Percentiles rank a stretch among this genome's conserved stretches.
Conservation (phyloP, 2,329 filamentous ascomycete species). For the Keithomyces neogunnii region DNA sequence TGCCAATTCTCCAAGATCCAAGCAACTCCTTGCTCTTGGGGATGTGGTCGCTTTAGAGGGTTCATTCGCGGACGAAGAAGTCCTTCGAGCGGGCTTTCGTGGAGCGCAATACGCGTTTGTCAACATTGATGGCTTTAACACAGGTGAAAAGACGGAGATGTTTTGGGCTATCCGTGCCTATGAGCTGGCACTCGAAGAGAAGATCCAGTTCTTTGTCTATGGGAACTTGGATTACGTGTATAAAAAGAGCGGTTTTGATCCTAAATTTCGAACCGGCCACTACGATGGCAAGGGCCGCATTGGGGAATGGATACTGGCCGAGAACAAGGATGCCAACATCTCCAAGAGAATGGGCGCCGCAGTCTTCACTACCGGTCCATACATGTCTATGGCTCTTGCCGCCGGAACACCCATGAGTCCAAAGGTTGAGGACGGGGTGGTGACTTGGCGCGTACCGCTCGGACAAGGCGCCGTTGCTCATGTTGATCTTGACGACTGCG, state of each 20-base stretch:
- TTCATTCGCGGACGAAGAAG: slow-evolving; percentile 35
- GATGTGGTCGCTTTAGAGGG: slow-evolving; percentile 40
- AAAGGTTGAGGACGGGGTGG: slow-evolving; percentile 27
- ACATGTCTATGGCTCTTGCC: slow-evolving; percentile 35
- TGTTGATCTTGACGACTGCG: slow-evolving; percentile 37
- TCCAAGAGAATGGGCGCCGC: slow-evolving; percentile 22
- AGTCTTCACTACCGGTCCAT: slow-evolving; percentile 34
- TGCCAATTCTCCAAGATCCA: slow-evolving; percentile 28
- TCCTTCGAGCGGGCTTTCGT: slow-evolving; percentile 33
- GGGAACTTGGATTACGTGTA: slow-evolving; percentile 40
- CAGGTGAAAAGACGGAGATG: slow-evolving; percentile 42
- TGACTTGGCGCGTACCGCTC: slow-evolving; percentile 33
- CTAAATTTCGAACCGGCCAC: slow-evolving; percentile 36
- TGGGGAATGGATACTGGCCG: slow-evolving; percentile 33
- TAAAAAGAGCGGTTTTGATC: slow-evolving; percentile 38
- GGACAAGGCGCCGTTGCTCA: slow-evolving; percentile 30
- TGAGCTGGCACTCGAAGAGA: slow-evolving; percentile 32
- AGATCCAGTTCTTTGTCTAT: slow-evolving; percentile 35
- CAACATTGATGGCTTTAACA: slow-evolving; percentile 46
- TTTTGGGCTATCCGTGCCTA: slow-evolving; percentile 37
- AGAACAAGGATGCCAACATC: slow-evolving; percentile 20
- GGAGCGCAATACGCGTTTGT: slow-evolving; percentile 41
- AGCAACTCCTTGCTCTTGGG: slow-evolving; percentile 30
- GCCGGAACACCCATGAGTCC: slow-evolving; percentile 29
- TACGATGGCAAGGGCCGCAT: slow-evolving; percentile 38